A percentile compares a stretch with the other conserved stretches of the same genome.
Evolutionary conservation across 306 rosid genomes (phyloP).

Genomic region (Rubus idaeus): DNA sequence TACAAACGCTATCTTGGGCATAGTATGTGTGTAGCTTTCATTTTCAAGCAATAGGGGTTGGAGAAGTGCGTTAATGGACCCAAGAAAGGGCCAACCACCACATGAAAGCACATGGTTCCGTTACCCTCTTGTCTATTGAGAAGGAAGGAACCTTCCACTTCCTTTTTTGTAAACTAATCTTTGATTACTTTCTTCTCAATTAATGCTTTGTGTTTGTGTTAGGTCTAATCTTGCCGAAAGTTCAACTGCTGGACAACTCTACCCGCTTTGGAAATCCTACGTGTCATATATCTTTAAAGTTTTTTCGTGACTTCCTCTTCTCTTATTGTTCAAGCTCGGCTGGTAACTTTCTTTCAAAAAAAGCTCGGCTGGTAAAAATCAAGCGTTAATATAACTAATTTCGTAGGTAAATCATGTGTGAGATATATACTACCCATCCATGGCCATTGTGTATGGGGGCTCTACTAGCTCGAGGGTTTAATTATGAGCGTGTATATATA

Average conservation of each 20-base stretch:
- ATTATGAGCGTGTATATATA: too few relatives aligned
- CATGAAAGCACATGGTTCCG: conserved; percentile 59
- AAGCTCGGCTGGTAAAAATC: background rate
- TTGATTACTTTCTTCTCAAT: conserved; percentile 26
- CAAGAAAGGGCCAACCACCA: conserved; percentile 48
- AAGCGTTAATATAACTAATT: too few relatives aligned
- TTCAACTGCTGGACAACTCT: background rate
- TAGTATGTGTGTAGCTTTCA: background rate
- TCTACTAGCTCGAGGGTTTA: too few relatives aligned
- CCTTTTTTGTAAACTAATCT: conserved; percentile 21
- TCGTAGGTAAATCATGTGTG: too few relatives aligned
- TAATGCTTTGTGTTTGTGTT: conserved; percentile 34
- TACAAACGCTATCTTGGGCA: background rate
- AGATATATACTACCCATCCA: too few relatives aligned
- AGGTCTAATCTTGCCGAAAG: conserved; percentile 21
- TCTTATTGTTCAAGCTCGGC: background rate
- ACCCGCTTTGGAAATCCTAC: background rate
- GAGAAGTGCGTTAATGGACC: conserved; percentile 53
- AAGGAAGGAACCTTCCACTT: conserved; percentile 1
- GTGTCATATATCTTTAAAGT: background rate
- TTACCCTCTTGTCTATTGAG: conserved; percentile 36
- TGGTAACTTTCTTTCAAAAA: too few relatives aligned
- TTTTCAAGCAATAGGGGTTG: conserved; percentile 32
- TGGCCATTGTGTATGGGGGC: too few relatives aligned
- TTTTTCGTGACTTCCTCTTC: background rate